Conservation (phyloP, 2,329 filamentous ascomycete genomes). For the Neopestalotiopsis sp. region DNA sequence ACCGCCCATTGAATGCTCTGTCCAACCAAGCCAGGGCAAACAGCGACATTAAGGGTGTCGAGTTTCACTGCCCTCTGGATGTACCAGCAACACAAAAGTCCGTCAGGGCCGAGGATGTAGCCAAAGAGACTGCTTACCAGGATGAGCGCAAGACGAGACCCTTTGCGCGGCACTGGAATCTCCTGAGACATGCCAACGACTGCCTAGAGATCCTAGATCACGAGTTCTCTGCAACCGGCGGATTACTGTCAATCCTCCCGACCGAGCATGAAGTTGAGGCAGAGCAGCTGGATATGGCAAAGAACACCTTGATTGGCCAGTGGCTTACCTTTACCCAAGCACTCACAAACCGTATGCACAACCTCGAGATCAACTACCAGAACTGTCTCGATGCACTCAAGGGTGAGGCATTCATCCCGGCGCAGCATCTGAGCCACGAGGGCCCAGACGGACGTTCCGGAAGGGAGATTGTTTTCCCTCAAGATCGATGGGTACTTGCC, state of each 20-base stretch:
- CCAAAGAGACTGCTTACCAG: conserved; percentile 17
- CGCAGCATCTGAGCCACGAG: conserved; percentile 56
- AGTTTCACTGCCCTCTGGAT: conserved; percentile 53
- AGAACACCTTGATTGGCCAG: conserved; percentile 61
- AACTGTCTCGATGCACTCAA: conserved; percentile 56
- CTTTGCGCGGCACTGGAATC: conserved; percentile 52
- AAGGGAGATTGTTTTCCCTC: conserved; percentile 58
- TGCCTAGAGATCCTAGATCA: conserved; percentile 66
- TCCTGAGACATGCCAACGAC: conserved; percentile 63
- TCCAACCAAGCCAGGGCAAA: conserved; percentile 51
- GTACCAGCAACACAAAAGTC: conserved; percentile 23
- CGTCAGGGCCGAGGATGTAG: conserved; percentile 10
- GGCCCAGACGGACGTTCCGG: conserved; percentile 59
- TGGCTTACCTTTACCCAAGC: conserved; percentile 60
- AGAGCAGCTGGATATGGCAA: conserved; percentile 43
- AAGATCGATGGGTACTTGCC: conserved; percentile 61
- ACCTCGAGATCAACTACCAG: conserved; percentile 60
- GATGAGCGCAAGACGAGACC: conserved; percentile 35
- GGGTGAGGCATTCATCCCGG: conserved; percentile 55
- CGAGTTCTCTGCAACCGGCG: conserved; percentile 61
- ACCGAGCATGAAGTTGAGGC: conserved; percentile 43
- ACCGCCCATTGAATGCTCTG: conserved; percentile 51
- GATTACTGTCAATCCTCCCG: conserved; percentile 61
- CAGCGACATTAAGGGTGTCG: conserved; percentile 46
- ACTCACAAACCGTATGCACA: conserved; percentile 59